A percentile compares a stretch with the other conserved stretches of the same genome.
phyloP scores from a whole-genome alignment of 208 protist species.

The Crithidia expoeki region DNA sequence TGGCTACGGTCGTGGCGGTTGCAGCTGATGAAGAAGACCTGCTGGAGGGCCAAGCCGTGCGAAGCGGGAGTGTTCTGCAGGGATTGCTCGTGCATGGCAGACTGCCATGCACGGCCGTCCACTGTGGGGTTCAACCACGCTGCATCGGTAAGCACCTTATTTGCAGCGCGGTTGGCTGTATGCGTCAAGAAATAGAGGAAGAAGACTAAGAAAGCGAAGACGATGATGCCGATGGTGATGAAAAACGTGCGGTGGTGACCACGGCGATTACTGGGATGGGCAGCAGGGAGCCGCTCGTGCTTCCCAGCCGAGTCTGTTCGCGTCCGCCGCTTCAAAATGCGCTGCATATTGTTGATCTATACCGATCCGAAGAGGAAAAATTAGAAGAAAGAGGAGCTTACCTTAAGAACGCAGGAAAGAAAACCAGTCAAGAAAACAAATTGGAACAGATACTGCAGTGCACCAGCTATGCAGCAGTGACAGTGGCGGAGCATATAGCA shows the following conservation, averaged over 20 bases:
- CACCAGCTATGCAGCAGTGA: too few species aligned
- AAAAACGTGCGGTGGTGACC: neutral
- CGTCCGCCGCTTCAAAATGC: neutral
- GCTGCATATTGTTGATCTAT: neutral
- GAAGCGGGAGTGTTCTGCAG: constrained; percentile 19
- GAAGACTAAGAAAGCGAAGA: constrained; percentile 8
- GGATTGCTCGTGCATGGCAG: constrained; percentile 3
- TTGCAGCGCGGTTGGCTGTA: neutral
- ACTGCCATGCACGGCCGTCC: constrained; percentile 9
- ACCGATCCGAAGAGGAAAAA: neutral
- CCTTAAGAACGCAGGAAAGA: neutral
- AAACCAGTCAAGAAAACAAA: too few species aligned
- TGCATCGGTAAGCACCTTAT: neutral
- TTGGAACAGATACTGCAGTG: too few species aligned
- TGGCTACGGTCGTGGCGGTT: constrained; percentile 74
- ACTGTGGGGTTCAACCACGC: constrained; percentile 10
- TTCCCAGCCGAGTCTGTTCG: neutral
- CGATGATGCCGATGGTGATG: neutral
- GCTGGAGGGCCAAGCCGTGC: constrained; percentile 29
- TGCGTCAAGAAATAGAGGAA: constrained; percentile 8
- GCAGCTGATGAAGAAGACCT: constrained; percentile 81
- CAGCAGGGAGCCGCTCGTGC: neutral
- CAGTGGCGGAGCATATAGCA: too few species aligned
- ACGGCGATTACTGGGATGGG: neutral
- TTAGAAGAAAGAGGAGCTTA: neutral